Evolutionary conservation across 2,329 filamentous ascomycete genomes (phyloP).

Genomic region (Rutstroemia sp.): DNA sequence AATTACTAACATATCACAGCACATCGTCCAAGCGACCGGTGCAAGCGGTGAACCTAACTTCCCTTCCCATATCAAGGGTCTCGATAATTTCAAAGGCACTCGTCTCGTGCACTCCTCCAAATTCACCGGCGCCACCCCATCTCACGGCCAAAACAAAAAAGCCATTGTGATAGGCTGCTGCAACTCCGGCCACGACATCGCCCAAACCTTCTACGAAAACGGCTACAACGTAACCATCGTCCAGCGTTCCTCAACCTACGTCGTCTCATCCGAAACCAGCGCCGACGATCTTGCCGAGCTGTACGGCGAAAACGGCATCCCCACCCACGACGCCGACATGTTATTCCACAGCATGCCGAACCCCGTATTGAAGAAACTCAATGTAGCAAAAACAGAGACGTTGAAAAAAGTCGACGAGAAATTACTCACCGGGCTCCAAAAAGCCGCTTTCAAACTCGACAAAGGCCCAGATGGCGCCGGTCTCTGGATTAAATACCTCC

Average conservation of each 20-base stretch:
- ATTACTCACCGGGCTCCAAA: slow-evolving; percentile 41
- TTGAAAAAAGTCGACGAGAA: slow-evolving; percentile 32
- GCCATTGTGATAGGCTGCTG: slow-evolving; percentile 61
- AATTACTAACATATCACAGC: slow-evolving; percentile 20
- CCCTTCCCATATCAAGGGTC: slow-evolving; percentile 36
- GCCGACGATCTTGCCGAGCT: slow-evolving; percentile 36
- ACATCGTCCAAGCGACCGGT: slow-evolving; percentile 20
- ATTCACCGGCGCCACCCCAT: slow-evolving; percentile 43
- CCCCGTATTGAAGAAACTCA: slow-evolving; percentile 52
- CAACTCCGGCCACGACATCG: slow-evolving; percentile 63
- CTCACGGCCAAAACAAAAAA: slow-evolving; percentile 44
- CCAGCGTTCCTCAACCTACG: slow-evolving; percentile 58
- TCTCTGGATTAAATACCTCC: slow-evolving; percentile 50
- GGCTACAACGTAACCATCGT: slow-evolving; percentile 63
- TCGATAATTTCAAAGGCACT: slow-evolving; percentile 49
- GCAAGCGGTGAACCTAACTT: slow-evolving; percentile 52
- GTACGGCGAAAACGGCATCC: slow-evolving; percentile 38
- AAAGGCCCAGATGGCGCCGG: slow-evolving; percentile 46
- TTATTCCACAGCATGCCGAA: slow-evolving; percentile 49
- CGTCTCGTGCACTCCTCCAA: slow-evolving; percentile 53
- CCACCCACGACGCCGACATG: slow-evolving; percentile 60
- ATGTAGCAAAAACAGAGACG: slow-evolving; percentile 37
- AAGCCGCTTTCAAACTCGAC: slow-evolving; percentile 52
- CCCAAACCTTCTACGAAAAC: slow-evolving; percentile 58
- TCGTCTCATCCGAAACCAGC: slow-evolving; percentile 46